Base-by-base conservation (phyloP, 306 rosid genomes). In the Quercus engelmannii region DNA sequence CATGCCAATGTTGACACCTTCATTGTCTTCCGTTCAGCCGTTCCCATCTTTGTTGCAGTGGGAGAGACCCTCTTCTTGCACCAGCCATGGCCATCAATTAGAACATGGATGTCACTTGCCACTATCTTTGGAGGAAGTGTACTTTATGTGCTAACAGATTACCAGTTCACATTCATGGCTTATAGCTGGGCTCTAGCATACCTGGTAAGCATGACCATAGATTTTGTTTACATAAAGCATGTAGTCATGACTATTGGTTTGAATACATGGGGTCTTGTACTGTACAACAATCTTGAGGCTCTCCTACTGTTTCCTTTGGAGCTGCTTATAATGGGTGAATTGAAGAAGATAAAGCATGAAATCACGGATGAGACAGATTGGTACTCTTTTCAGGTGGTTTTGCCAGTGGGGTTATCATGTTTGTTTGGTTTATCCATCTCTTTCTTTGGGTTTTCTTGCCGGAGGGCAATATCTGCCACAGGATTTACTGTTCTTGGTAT, bases 1-100 rank as follows among this genome's bases (percentile, higher is more conserved):
- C 98, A 93, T 79, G 98, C 98, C 69, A 93, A 93, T 71, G 98
- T 93, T 18, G 98, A 93, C 58, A 93, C 98, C 2, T 93, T 93
- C 82, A 93, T 93, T 3, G 97, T 93, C 75, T 93, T 93, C 58
- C 88, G 94, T 19, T 93, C 94, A 0, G 92, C 77, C 0, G 97
- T 93, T 55, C 98, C 98, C 3, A 81, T 93, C 46, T 91, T 93
- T 1, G 97, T 93, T n/a, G 97, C 97, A 7, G 71, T 93, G 4
- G 94, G 98, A 82, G 98, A 93, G 92, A 88, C 91, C 7, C 62
- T 93, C 70, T 93, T 91, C 83, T 71, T 91, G 69, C 90, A 88
- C 81, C 94, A 91, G 74, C 98, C 97, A 0, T 91, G 98, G 97
- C 97, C 94, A 0, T 80, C 87, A 1, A 51, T 73, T 43, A 91